phyloP scores from a whole-genome alignment of 208 protist species.

The Wallacemonas sp. region DNA sequence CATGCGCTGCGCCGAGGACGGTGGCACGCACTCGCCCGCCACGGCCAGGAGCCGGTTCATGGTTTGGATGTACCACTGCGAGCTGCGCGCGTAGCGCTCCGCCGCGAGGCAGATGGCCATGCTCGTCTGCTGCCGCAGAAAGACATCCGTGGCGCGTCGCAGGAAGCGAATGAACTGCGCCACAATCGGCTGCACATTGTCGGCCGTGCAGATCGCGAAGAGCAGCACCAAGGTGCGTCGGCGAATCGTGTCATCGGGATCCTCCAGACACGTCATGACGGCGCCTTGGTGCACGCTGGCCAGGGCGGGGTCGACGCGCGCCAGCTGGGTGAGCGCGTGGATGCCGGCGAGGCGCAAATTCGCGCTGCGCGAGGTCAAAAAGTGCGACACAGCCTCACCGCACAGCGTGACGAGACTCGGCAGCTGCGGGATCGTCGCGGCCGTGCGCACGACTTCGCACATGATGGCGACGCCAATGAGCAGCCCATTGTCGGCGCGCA shows the following conservation, averaged over 20 bases:
- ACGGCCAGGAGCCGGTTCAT: constrained; percentile 92
- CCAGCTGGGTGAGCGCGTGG: constrained; percentile 90
- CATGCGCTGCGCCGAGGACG: constrained; percentile 83
- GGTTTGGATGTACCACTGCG: constrained; percentile 85
- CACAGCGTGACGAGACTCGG: constrained; percentile 79
- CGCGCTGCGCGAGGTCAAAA: constrained; percentile 81
- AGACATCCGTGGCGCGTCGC: constrained; percentile 50
- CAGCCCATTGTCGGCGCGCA: constrained; percentile 87
- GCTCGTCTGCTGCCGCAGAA: constrained; percentile 77
- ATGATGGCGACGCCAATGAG: constrained; percentile 91
- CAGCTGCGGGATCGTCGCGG: constrained; percentile 90
- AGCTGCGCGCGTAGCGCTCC: constrained; percentile 65
- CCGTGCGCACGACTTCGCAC: constrained; percentile 86
- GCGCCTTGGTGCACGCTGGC: constrained; percentile 91
- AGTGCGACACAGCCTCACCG: constrained; percentile 64
- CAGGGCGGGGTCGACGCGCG: constrained; percentile 85
- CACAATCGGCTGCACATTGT: constrained; percentile 92
- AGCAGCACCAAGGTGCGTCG: constrained; percentile 94
- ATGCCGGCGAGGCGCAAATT: constrained; percentile 97
- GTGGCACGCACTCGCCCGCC: constrained; percentile 71
- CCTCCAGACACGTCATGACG: constrained; percentile 95
- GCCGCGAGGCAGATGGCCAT: constrained; percentile 81
- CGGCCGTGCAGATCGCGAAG: constrained; percentile 93
- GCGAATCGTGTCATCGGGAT: constrained; percentile 94
- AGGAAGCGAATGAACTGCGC: constrained; percentile 90